Evolutionary conservation across 306 rosid species (phyloP).

Genomic region (Carpinus viminea): DNA sequence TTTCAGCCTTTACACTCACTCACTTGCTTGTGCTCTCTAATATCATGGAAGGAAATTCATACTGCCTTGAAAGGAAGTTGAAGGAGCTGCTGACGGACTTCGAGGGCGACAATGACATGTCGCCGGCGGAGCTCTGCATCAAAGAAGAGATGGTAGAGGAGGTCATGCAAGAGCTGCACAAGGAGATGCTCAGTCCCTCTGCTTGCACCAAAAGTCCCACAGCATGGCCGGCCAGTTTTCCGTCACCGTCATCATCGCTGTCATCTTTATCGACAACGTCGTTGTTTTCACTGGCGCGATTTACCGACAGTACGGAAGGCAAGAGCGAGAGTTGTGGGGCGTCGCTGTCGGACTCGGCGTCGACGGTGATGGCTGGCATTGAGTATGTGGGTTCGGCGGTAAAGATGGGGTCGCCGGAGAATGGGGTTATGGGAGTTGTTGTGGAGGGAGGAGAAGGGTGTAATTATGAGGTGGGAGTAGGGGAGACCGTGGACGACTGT

Average conservation of each 20-base stretch:
- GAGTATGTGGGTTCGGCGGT: conserved; percentile 1
- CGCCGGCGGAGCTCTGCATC: not conserved
- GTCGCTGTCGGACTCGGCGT: conserved; percentile 27
- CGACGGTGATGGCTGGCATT: conserved; percentile 37
- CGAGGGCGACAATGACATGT: not conserved
- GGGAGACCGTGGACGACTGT: not conserved
- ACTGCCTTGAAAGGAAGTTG: no score
- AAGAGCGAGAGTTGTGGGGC: conserved; percentile 37
- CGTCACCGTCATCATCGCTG: no score
- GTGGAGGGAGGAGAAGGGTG: not conserved
- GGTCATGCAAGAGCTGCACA: conserved; percentile 10
- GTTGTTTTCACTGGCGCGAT: no score
- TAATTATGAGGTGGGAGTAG: not conserved
- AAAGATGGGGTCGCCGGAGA: not conserved
- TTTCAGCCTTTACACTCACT: no score
- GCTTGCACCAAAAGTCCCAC: not conserved
- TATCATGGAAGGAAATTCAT: no score
- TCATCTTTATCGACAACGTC: not conserved
- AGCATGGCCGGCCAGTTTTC: not conserved
- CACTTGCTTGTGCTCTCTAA: no score
- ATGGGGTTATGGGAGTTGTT: no score
- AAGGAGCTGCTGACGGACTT: no score
- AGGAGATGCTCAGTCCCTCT: not conserved
- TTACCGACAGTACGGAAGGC: not conserved
- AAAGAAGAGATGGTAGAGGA: conserved; percentile 5